These are phyloP conservation scores for Glonium stellatum DNA, from an alignment of 495 filamentous ascomycete species.

Conservation along the genomic window DNA sequence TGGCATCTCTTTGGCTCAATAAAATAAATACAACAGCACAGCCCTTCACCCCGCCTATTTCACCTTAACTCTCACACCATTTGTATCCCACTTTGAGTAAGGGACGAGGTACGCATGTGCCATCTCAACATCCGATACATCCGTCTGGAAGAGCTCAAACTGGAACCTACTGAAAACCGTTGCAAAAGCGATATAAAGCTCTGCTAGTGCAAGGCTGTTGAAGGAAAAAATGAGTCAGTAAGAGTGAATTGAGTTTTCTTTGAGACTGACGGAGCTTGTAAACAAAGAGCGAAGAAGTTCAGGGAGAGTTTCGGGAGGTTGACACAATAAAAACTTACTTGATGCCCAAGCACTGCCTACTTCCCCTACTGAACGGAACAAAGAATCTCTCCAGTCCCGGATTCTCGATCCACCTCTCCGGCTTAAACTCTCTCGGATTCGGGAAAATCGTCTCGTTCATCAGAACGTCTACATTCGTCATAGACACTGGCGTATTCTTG, in stretches of 20 bases:
- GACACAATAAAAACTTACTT: neutral
- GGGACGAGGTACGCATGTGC: slow-evolving; percentile 30
- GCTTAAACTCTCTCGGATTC: slow-evolving; percentile 14
- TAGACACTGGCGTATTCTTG: slow-evolving; percentile 7
- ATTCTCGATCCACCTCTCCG: slow-evolving; percentile 25
- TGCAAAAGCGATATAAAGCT: slow-evolving; percentile 36
- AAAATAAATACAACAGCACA: too few species aligned
- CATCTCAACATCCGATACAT: slow-evolving; percentile 33
- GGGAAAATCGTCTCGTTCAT: slow-evolving; percentile 15
- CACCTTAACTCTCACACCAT: slow-evolving; percentile 32
- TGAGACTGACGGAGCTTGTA: too few species aligned
- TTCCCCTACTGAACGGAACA: slow-evolving; percentile 14
- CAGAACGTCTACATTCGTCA: neutral
- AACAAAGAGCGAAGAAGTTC: too few species aligned
- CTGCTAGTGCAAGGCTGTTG: slow-evolving; percentile 22
- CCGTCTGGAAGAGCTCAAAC: slow-evolving; percentile 34
- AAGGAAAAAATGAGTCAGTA: too few species aligned
- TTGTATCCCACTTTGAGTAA: slow-evolving; percentile 29
- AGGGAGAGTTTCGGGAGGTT: too few species aligned
- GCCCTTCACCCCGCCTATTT: too few species aligned
- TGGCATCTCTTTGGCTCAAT: too few species aligned
- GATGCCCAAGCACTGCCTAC: slow-evolving; percentile 16
- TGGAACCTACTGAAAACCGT: slow-evolving; percentile 29
- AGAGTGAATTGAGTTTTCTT: too few species aligned
- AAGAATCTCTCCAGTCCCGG: slow-evolving; percentile 11